Evolutionary conservation across 306 rosid species (phyloP).

Genomic region (Pyrus communis): DNA sequence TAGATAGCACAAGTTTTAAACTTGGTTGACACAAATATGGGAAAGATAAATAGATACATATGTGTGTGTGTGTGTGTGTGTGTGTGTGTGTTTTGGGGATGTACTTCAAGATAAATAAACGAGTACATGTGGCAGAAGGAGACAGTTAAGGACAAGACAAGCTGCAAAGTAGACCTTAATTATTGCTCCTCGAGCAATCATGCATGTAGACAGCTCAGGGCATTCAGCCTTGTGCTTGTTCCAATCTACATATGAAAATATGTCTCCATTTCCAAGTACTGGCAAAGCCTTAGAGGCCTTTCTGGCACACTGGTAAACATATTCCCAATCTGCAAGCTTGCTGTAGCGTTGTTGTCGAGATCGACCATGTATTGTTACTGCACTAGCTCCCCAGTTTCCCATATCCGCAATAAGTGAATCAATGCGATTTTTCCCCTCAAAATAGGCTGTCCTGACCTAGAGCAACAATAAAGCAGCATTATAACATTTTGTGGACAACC

Average conservation of each 20-base stretch:
- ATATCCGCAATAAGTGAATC: conserved; percentile 77
- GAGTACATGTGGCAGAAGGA: background rate
- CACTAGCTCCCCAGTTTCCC: conserved; percentile 78
- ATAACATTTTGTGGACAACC: conserved; percentile 7
- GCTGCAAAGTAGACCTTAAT: conserved; percentile 49
- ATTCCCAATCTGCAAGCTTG: conserved; percentile 98
- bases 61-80: background rate
- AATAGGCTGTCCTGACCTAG: conserved; percentile 83
- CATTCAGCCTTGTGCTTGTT: conserved; percentile 57
- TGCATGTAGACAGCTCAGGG: conserved; percentile 72
- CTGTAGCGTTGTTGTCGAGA: conserved; percentile 96
- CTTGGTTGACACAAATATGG: background rate
- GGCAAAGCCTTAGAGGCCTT: conserved; percentile 57
- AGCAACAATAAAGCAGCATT: conserved; percentile 12
- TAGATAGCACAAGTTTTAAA: conserved; percentile 1
- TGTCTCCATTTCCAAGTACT: conserved; percentile 85
- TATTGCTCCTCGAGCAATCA: conserved; percentile 90
- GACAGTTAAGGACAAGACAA: background rate
- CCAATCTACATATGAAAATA: conserved; percentile 78
- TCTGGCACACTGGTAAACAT: conserved; percentile 58
- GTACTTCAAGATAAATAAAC: background rate
- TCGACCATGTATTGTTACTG: conserved; percentile 84
- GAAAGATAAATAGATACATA: background rate
- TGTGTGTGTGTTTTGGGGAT: background rate
- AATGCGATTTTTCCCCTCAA: conserved; percentile 83